Evolutionary conservation across 2,329 filamentous ascomycete species (phyloP).

Genomic region (Aureobasidium sp.): DNA sequence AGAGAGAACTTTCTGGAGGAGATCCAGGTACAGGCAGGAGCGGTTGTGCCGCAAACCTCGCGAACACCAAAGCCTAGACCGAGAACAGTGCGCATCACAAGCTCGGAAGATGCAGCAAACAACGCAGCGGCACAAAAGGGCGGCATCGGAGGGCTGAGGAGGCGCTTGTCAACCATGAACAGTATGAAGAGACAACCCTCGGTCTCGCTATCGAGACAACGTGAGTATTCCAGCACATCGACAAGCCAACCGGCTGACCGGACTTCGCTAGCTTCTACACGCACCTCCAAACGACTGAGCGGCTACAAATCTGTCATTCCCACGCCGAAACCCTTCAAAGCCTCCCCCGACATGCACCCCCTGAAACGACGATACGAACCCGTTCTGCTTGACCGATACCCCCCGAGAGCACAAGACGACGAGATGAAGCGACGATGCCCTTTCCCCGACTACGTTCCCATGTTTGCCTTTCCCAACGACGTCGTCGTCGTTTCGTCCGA

Average conservation of each 20-base stretch:
- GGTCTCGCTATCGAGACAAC: conserved; percentile 35
- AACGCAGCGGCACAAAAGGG: conserved; percentile 40
- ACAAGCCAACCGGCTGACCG: conserved; percentile 33
- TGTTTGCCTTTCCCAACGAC: conserved; percentile 99
- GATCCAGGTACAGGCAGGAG: conserved; percentile 77
- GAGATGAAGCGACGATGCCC: conserved; percentile 70
- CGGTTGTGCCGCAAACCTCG: conserved; percentile 46
- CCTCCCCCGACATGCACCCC: conserved; percentile 89
- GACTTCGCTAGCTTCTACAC: conserved; percentile 52
- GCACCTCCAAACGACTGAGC: conserved; percentile 81
- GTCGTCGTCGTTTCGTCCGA: conserved; percentile 95
- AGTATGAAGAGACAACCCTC: conserved; percentile 83
- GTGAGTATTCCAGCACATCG: not conserved
- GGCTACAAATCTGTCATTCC: conserved; percentile 99
- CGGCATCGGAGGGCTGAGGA: conserved; percentile 74
- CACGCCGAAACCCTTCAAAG: conserved; percentile 78
- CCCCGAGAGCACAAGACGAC: conserved; percentile 70
- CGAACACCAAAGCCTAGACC: conserved; percentile 55
- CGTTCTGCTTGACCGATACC: conserved; percentile 90
- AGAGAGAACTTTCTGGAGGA: conserved; percentile 90
- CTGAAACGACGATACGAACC: conserved; percentile 90
- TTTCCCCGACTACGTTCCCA: conserved; percentile 95
- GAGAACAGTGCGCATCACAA: conserved; percentile 70
- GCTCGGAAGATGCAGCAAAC: conserved; percentile 51
- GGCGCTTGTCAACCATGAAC: conserved; percentile 94